Evolutionary conservation across 495 filamentous ascomycete genomes (phyloP).

Genomic region (Annulohypoxylon moriforme): DNA sequence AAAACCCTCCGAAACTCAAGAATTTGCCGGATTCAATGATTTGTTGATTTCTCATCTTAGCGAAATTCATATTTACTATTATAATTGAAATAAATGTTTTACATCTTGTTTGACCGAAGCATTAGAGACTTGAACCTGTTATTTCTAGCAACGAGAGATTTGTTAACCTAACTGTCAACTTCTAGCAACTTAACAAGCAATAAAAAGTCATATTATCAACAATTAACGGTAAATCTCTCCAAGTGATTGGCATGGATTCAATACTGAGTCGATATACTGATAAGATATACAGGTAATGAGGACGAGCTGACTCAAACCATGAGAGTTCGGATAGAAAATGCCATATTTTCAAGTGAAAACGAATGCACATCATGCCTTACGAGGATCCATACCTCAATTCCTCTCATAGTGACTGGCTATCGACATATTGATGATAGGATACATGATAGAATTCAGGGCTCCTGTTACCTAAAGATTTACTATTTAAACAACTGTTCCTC

Average conservation of each 20-base stretch:
- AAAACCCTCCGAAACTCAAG: background rate
- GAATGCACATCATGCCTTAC: background rate
- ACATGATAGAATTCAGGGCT: background rate
- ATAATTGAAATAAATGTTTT: too few species aligned
- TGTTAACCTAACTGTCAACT: background rate
- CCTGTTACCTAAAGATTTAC: background rate
- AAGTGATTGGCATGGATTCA: background rate
- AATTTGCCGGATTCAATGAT: background rate
- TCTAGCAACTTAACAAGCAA: background rate
- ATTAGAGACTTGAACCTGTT: background rate
- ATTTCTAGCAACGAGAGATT: background rate
- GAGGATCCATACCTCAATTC: background rate
- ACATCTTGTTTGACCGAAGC: background rate
- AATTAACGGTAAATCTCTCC: background rate
- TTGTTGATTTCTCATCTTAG: background rate
- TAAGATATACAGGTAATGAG: background rate
- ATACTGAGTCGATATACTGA: background rate
- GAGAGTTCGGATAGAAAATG: background rate
- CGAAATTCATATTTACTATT: too few species aligned
- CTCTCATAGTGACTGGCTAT: background rate
- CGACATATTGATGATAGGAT: background rate
- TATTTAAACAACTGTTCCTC: background rate
- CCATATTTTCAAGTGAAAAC: background rate
- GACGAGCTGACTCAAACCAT: background rate
- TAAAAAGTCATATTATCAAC: background rate